Evolutionary conservation across 1,284 basidiomycete genomes (phyloP), one percentile per base, ranked within the genome.

Genomic region (Ceratobasidium sp.): DNA sequence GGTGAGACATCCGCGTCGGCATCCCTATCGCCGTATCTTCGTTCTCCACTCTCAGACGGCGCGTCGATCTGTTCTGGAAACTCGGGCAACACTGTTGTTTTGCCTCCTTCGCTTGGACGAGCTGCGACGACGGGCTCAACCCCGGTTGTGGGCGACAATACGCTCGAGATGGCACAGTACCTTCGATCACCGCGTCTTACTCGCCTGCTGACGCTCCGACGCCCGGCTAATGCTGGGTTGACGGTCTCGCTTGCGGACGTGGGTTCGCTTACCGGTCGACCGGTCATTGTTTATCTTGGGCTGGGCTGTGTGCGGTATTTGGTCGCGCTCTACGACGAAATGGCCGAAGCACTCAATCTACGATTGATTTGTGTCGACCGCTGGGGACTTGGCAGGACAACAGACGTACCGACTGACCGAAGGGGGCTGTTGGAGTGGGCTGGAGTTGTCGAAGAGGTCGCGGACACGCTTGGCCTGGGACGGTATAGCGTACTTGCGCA

Each of bases 301-400:
- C 80, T 98, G 34, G 96, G 97, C 3, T 95, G 94, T 77, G 96
- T 98, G 4, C 86, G 97, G 36, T 96, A 98, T 80, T 87, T 98
- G 71, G 91, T 97, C 83, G 96, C 93, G 4, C 81, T 98, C 46
- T 98, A 97, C 80, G 96, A 98, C 79, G 97, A 98, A 79, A 92
- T 98, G 86, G 97, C 97, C 14, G 88, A 91, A 73, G 92, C 91
- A 62, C 82, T 97, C 72, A 91, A 90, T 0, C 84, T 99, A 32
- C 85, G 97, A 58, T 83, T 99, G 60, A 95, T 99, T 77, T 97
- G 96, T 62, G 91, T 99, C 76, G 97, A 99, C 80, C 88, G 97
- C 90, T 92, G 97, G 97, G 97, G 97, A 8, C 84, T 98, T 6
- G 97, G 97, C 59, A 89, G 90, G 67, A 97, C 85, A 16, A 81